Base-by-base conservation (phyloP, 345 rosid species). In the Lepidium aucheri region DNA sequence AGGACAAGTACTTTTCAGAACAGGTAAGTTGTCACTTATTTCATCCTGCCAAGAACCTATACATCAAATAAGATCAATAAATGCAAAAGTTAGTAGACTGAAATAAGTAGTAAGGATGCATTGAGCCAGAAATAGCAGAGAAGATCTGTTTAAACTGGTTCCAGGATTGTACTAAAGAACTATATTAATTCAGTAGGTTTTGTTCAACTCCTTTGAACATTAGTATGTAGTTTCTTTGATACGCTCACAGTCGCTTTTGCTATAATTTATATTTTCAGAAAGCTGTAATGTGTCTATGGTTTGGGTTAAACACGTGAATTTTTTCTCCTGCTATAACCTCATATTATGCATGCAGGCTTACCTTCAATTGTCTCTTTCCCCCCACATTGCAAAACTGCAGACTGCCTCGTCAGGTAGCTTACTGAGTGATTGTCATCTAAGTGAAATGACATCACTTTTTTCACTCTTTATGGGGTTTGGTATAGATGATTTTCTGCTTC, bases 291-390 rank as follows among this genome's bases (percentile, higher is more conserved):
- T 43, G 36, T 49, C 7, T 54, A n/a, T 46, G 20, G 24, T 50
- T 46, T 38, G 56, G 64, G 34, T 62, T 44, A 53, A 34, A 35
- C 16, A 13, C 26, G 18, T 54, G 13, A 8, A n/a, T 60, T 10
- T 18, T 49, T 65, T 73, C 49, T 30, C 67, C 46, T 65, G 17
- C 63, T 70, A 73, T 55, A 68, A 85, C 69, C 55, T 60, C 53
- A 30, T 53, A 10, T 30, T 52, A 63, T 74, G 36, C 53, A 64
- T 69, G 53, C 84, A 90, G 96, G 97, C 71, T 75, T 93, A 73
- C 97, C 98, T 73, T 86, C 90, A 50, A 46, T 90, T 65, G 62
- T 86, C 75, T 84, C 91, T 65, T 81, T 87, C 74, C 91, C 98
- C 26, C 63, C 83, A 6, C 78, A 84, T 49, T 93, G 98, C 79